Conservation (phyloP, 1,284 basidiomycete species). For the Sporisorium sorghi region DNA sequence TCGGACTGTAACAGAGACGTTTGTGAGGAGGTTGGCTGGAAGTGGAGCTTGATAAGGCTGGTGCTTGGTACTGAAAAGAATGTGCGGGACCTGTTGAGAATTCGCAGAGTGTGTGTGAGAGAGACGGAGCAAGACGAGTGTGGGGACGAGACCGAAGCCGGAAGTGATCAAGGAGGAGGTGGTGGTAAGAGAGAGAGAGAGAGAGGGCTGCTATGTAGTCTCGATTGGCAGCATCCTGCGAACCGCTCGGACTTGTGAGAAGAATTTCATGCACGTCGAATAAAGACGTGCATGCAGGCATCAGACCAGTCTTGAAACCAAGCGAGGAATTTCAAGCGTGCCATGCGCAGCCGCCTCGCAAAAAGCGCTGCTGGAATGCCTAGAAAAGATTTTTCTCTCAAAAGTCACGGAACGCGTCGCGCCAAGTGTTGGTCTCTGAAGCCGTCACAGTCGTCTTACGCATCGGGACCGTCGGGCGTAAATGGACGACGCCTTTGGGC, state of each 20-base stretch:
- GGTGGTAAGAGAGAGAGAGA: slow-evolving; percentile 1
- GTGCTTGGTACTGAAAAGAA: background rate
- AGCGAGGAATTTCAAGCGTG: background rate
- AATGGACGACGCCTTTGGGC: background rate
- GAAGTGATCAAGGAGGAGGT: slow-evolving; percentile 10
- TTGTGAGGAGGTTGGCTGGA: background rate
- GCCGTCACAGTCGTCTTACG: background rate
- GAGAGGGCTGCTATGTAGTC: background rate
- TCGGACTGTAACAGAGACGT: background rate
- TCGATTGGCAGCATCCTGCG: background rate
- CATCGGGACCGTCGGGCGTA: background rate
- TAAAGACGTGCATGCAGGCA: slow-evolving; percentile 28
- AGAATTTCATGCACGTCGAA: slow-evolving; percentile 28
- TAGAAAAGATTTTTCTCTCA: no score
- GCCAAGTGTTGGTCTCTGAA: slow-evolving; percentile 19
- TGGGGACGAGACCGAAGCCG: no score
- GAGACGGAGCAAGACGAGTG: slow-evolving; percentile 4
- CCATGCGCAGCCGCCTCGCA: background rate
- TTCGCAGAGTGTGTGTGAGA: no score
- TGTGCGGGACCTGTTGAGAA: background rate
- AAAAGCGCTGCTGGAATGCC: slow-evolving; percentile 9
- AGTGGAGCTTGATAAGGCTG: background rate
- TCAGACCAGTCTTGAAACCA: slow-evolving; percentile 12
- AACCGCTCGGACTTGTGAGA: slow-evolving; percentile 44
- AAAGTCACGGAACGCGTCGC: slow-evolving; percentile 10